A percentile compares a stretch with the other conserved stretches of the same genome.
Conservation (phyloP, 2,329 filamentous ascomycete species). For the Fusarium oxysporum region DNA sequence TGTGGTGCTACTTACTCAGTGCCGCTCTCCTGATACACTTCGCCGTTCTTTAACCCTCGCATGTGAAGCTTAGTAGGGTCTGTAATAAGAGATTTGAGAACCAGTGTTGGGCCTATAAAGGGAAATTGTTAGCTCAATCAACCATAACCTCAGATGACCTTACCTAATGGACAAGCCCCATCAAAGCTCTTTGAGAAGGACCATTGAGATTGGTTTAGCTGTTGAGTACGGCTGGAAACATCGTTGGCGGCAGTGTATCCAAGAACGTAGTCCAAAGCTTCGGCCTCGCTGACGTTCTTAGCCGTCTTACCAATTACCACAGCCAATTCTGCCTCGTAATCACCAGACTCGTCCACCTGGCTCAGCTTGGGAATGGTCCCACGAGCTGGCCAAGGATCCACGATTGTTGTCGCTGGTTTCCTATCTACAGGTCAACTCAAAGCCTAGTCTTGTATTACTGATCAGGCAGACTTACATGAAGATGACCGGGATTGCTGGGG, state of each 20-base stretch:
- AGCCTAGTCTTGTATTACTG: not conserved
- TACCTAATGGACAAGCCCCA: conserved; percentile 62
- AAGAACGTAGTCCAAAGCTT: conserved; percentile 70
- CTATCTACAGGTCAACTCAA: conserved; percentile 16
- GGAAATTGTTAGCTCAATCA: not conserved
- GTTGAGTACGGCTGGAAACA: conserved; percentile 58
- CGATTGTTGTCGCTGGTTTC: conserved; percentile 66
- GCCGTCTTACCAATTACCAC: conserved; percentile 64
- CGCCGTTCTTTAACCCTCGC: conserved; percentile 67
- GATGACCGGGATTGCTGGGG: conserved; percentile 66
- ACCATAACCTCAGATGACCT: not conserved
- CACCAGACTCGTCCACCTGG: conserved; percentile 64
- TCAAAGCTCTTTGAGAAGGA: conserved; percentile 70
- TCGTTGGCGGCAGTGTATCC: conserved; percentile 74
- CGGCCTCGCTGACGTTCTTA: conserved; percentile 65
- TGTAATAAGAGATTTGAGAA: conserved; percentile 64
- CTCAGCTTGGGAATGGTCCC: conserved; percentile 63
- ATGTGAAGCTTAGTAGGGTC: conserved; percentile 68
- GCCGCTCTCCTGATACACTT: conserved; percentile 38
- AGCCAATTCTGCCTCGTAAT: conserved; percentile 70
- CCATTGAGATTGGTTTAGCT: conserved; percentile 46
- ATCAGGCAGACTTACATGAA: conserved; percentile 57
- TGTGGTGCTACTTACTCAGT: conserved; percentile 46
- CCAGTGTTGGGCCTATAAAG: conserved; percentile 72
- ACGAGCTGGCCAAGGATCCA: conserved; percentile 64